Base-by-base conservation (phyloP, 371 early-diverging fungal species). In the Blakeslea trispora region DNA sequence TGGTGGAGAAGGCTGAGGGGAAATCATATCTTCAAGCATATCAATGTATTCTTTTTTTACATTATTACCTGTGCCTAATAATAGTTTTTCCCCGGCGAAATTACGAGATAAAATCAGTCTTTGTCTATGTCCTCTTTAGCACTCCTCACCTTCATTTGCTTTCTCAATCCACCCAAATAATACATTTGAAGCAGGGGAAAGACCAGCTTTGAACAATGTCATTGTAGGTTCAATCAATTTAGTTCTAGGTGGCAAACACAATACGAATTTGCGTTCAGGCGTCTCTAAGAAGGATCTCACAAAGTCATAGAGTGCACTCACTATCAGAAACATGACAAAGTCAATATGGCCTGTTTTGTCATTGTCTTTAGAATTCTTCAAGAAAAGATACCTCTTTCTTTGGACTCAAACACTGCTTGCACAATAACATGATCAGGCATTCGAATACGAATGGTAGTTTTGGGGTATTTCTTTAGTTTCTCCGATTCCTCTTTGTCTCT, bases 181-280 rank as follows among this genome's bases (percentile, higher is more conserved):
- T 0, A 79, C 66, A 51, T 76, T 76, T 5, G 76, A 76, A 3
- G 76, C 76, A 18, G 80, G 80, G 13, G 80, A 66, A 31, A 79
- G 59, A 0, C 73, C 73, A 22, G 77, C 77, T 40, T 76, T 79
- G 54, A 59, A 76, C 39, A 79, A 32, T 3, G 68, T 71, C 18
- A 69, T 34, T n/a, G 50, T 40, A 11, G 72, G 67, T n/a, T 72
- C 77, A 3, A 59, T 53, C 17, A 79, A 55, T 31, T 76, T 76
- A 11, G 67, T 71, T 23, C 80, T 60, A 22, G 80, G 80, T 14
- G 80, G 80, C 18, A 76, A 56, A 44, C 74, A 72, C 3, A 79
- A 66, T 13, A 75, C 57, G 55, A 79, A 79, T 45, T 68, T 66
- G 15, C 75, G 74, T 21, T 74, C 75, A 9, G 76, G 71, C 28